Percentiles rank a stretch among this genome's conserved stretches.
Evolutionary conservation across 768 basidiomycete genomes (phyloP).

Genomic region (Tulasnella sp.): DNA sequence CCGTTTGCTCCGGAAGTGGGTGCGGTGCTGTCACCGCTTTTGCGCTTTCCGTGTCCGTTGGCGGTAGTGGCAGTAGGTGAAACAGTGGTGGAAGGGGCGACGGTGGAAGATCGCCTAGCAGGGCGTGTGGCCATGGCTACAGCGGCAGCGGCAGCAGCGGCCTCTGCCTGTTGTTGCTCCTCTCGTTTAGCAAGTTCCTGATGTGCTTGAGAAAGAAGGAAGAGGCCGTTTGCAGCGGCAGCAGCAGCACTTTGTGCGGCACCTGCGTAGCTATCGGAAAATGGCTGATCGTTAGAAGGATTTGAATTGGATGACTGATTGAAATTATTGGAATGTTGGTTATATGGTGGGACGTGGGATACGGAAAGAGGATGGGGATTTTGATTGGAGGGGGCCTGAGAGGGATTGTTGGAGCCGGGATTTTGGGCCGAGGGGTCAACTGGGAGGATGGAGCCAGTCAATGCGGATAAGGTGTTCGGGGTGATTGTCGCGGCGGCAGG

Average conservation of each 20-base stretch:
- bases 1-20: not conserved
- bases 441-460: constrained; percentile 60
- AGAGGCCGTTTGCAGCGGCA: constrained; percentile 81
- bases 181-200: constrained; percentile 95
- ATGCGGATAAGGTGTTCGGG: constrained; percentile 59
- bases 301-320: not conserved
- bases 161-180: constrained; percentile 37
- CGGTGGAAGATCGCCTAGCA: constrained; percentile 18
- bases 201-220: constrained; percentile 86
- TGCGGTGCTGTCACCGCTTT: not conserved
- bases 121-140: constrained; percentile 23
- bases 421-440: not conserved
- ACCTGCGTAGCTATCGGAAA: constrained; percentile 18
- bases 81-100: not conserved
- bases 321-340: not conserved
- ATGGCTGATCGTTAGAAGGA: constrained; percentile 3
- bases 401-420: not conserved
- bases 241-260: constrained; percentile 46
- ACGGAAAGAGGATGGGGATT: constrained; percentile 22
- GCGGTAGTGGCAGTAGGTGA: not conserved
- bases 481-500: constrained; percentile 40
- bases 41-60: constrained; percentile 9
- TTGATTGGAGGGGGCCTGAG: constrained; percentile 22
- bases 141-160: constrained; percentile 27
- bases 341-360: constrained; percentile 16